Evolutionary conservation across 371 early-diverging fungal species (phyloP), one percentile per base, ranked within the genome.

Genomic region (Globomyces sp.): DNA sequence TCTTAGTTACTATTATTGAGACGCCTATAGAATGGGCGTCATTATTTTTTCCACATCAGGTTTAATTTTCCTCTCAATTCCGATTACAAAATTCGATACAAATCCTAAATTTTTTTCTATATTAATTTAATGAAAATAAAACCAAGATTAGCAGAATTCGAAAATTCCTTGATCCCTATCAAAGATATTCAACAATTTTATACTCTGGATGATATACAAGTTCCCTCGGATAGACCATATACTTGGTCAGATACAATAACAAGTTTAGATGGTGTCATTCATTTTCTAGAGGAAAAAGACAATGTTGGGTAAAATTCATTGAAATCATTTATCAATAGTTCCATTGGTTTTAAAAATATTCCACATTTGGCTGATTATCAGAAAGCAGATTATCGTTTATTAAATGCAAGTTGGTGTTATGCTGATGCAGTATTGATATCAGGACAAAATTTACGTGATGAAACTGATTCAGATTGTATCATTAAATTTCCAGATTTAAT

Each of bases 341-440:
- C 55, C 6, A 40, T 55, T 37, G 55, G 55, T 0, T 55, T 55
- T 8, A 55, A 55, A 13, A 36, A 55, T 55, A n/a, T 55, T 39
- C 55, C 36, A n/a, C 40, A 55, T 2, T 9, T 55, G 36, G 40
- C 36, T 9, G 40, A 36, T 3, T 55, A 39, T 34, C 55, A 55
- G 40, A 9, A 39, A n/a, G 55, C 55, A 39, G 55, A 55, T n/a
- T 55, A 39, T n/a, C 24, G 55, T 6, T 55, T 55, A 40, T n/a
- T 55, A 8, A 55, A 55, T 55, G 55, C 55, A 39, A 40, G 55
- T 37, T 55, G 55, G 55, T 36, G 40, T 11, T 55, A 55, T 55
- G 34, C 55, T 9, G 55, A 55, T 13, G 55, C 55, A 4, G 55
- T 55, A 1, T 55, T 55, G 39, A 55, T 55, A 34, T 55, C 55